Conservation (phyloP, 2,329 filamentous ascomycete species). For the Incumbomyces lentus region DNA sequence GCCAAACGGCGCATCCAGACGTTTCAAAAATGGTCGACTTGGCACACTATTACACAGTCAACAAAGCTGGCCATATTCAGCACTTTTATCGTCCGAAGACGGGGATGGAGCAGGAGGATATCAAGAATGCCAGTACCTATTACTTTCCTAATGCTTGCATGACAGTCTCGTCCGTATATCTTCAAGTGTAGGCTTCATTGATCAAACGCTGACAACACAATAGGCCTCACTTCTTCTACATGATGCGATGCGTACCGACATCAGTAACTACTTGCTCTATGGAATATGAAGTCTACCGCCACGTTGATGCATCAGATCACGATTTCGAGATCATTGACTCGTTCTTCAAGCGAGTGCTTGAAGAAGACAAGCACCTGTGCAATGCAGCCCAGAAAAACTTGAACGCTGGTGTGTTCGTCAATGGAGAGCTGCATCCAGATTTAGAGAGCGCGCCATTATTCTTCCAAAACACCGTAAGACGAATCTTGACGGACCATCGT, state of each 20-base stretch:
- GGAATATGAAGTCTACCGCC: constrained; percentile 54
- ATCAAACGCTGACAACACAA: constrained; percentile 1
- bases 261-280: constrained; percentile 43
- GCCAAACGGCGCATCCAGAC: constrained; percentile 47
- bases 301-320: constrained; percentile 48
- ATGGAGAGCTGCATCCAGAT: constrained; percentile 51
- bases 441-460: constrained; percentile 50
- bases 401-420: constrained; percentile 51
- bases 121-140: constrained; percentile 15
- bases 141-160: constrained; percentile 19
- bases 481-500: constrained; percentile 40
- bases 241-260: constrained; percentile 51
- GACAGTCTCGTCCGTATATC: constrained; percentile 17
- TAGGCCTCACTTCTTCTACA: constrained; percentile 52
- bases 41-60: constrained; percentile 43
- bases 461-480: constrained; percentile 44
- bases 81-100: constrained; percentile 48
- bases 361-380: constrained; percentile 55
- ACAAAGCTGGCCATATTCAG: constrained; percentile 44
- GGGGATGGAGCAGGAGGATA: constrained; percentile 23
- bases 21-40: constrained; percentile 45
- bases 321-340: constrained; percentile 48
- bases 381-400: constrained; percentile 50
- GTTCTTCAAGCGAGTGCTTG: constrained; percentile 55
- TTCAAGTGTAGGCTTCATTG: constrained; percentile 7